These are phyloP conservation scores for Mrakia gelida DNA, from an alignment of 768 basidiomycete species.

Conservation along the genomic window DNA sequence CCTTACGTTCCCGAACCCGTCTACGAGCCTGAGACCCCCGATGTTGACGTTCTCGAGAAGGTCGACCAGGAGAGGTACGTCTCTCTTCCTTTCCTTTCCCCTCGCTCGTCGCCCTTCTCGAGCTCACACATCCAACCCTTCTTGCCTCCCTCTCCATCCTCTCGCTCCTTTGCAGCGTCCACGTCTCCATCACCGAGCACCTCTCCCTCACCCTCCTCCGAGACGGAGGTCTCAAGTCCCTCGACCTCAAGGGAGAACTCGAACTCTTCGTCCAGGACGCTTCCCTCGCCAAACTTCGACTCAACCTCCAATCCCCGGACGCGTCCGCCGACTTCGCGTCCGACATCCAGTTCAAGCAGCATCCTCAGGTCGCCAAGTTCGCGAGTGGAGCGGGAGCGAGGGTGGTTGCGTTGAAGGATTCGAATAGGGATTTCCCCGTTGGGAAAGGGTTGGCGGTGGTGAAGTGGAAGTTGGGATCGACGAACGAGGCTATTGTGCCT, in stretches of 20 bases:
- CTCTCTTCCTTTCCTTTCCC: conserved; percentile 28
- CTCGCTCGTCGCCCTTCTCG: neutral
- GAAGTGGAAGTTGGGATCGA: conserved; percentile 86
- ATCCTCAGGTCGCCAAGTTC: conserved; percentile 89
- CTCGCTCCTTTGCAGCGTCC: conserved; percentile 56
- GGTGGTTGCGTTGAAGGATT: conserved; percentile 75
- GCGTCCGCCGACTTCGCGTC: conserved; percentile 55
- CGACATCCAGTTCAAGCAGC: conserved; percentile 91
- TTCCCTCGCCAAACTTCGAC: conserved; percentile 63
- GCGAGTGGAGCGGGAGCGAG: conserved; percentile 53
- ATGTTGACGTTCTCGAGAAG: conserved; percentile 53
- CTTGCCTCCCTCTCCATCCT: too few species aligned
- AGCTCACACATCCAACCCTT: too few species aligned
- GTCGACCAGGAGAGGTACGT: conserved; percentile 72
- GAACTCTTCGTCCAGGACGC: conserved; percentile 80
- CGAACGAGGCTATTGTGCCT: conserved; percentile 86
- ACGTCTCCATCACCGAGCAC: conserved; percentile 77
- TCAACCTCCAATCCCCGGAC: conserved; percentile 55
- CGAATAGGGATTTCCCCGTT: conserved; percentile 77
- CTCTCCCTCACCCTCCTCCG: conserved; percentile 75
- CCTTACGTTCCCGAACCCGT: conserved; percentile 52
- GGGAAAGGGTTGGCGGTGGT: conserved; percentile 76
- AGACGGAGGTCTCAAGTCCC: conserved; percentile 82
- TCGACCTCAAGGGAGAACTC: conserved; percentile 93
- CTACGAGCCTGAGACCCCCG: conserved; percentile 39